Base-by-base conservation (phyloP, 225 moss, liverwort and hornwort species). In the Neckera pumila region DNA sequence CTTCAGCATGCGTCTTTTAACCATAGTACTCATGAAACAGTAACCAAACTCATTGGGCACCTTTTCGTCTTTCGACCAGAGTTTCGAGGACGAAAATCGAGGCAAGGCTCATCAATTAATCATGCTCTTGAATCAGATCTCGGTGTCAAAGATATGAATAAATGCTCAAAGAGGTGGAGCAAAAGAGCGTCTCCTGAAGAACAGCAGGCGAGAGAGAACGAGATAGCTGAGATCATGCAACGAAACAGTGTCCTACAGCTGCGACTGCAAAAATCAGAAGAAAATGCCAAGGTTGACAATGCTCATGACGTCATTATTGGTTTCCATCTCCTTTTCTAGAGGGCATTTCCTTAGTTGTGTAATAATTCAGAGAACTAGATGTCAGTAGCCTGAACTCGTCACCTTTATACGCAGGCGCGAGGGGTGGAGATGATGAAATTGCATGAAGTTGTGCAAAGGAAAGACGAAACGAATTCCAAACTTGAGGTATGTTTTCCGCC, bases 131-230 rank as follows among this genome's bases (percentile, higher is more conserved):
- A 86, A 90, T 47, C 95, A 97, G 97, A 90, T 86, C 87, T 84
- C 91, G 91, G 59, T 94, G 94, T 84, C 91, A 96, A 82, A 94
- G 92, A 80, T 96, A 92, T 90, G 93, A 98, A 82, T 93, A 94
- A 81, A 90, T 92, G 86, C 91, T 98, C 65, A 93, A 57, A 81
- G 88, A 93, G 89, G 86, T 88, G 34, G 83, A 94, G 64, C 34
- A 92, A 89, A 85, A 82, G 90, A 79, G 43, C 71, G 10, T 93
- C 93, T 89, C 87, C 89, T 72, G 94, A 91, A 90, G 92, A 95
- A 61, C 89, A 90, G 86, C 85, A 79, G 34, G 88, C 87, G 73
- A 89, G 87, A 90, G 87, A 92, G 84, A 93, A 82, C n/a, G 92
- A 91, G 79, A 86, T 94, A 65, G 89, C 93, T 54, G 92, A 95